These are phyloP conservation scores for Rubus parviflorus DNA, from an alignment of 306 rosid species.

Conservation along the genomic window DNA sequence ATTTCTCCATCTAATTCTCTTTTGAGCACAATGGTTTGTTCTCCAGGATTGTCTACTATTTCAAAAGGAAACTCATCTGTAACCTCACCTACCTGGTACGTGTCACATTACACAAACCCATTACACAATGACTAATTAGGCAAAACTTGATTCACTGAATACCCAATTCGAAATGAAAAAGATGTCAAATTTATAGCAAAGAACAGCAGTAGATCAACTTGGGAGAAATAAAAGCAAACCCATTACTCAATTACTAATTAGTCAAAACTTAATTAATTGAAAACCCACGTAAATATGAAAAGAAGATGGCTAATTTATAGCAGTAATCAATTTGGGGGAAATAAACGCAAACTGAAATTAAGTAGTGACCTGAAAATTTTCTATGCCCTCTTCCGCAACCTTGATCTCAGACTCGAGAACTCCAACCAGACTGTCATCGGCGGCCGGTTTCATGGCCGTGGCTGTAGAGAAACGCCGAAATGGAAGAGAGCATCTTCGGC, in stretches of 20 bases:
- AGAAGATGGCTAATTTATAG: not conserved
- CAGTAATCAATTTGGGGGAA: not conserved
- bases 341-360: not conserved
- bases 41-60: conserved; percentile 72
- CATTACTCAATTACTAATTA: not conserved
- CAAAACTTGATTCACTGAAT: not conserved
- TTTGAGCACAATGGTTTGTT: conserved; percentile 65
- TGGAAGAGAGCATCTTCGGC: conserved; percentile 32
- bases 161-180: not conserved
- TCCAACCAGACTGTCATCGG: conserved; percentile 37
- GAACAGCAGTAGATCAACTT: not conserved
- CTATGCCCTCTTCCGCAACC: conserved; percentile 43
- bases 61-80: conserved; percentile 65
- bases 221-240: not conserved
- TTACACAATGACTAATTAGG: not conserved
- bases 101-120: not conserved
- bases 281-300: not conserved
- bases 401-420: conserved; percentile 60
- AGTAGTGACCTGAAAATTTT: conserved; percentile 12
- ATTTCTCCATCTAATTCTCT: conserved; percentile 63
- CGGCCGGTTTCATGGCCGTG: conserved; percentile 25
- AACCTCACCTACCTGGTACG: conserved; percentile 36
- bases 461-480: conserved; percentile 43
- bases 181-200: not conserved
- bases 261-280: not conserved